Percentiles rank a stretch among this genome's conserved stretches.
These are phyloP conservation scores for Auricularia cornea DNA, from an alignment of 768 basidiomycete species.

Conservation along the genomic window DNA sequence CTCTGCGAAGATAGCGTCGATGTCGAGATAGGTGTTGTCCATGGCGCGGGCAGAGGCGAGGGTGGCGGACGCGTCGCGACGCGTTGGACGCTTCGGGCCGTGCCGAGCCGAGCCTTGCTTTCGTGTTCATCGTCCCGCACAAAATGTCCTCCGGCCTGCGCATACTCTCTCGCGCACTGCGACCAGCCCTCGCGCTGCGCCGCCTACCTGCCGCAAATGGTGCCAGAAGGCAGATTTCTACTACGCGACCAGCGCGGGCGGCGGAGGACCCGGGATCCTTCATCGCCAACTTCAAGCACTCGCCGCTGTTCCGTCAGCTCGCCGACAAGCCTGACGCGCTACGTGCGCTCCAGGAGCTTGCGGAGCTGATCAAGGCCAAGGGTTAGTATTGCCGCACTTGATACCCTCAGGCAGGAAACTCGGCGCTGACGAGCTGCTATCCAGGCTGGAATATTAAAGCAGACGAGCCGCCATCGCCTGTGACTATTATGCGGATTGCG, in stretches of 20 bases:
- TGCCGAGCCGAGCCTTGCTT: conserved; percentile 1
- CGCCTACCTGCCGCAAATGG: not conserved
- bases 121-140: not conserved
- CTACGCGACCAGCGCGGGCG: conserved; percentile 14
- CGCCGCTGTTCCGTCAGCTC: conserved; percentile 40
- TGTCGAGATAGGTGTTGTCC: conserved; percentile 89
- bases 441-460: conserved; percentile 42
- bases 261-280: conserved; percentile 27
- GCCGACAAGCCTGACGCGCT: conserved; percentile 43
- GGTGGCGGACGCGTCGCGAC: conserved; percentile 9
- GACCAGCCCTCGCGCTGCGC: too few relatives aligned
- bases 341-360: conserved; percentile 38
- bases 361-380: conserved; percentile 37
- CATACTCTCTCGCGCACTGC: too few relatives aligned
- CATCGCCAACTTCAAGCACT: conserved; percentile 36
- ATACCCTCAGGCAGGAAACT: too few relatives aligned
- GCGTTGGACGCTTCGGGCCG: conserved; percentile 11
- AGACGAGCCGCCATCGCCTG: conserved; percentile 37
- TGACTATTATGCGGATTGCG: conserved; percentile 48
- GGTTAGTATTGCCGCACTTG: too few relatives aligned
- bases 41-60: conserved; percentile 35
- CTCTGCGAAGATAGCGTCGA: conserved; percentile 85
- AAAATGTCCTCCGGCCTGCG: not conserved
- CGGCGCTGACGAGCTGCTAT: too few relatives aligned
- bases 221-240: not conserved